Conservation (phyloP, 225 moss, liverwort and hornwort species). For the Pseudoscleropodium purum region DNA sequence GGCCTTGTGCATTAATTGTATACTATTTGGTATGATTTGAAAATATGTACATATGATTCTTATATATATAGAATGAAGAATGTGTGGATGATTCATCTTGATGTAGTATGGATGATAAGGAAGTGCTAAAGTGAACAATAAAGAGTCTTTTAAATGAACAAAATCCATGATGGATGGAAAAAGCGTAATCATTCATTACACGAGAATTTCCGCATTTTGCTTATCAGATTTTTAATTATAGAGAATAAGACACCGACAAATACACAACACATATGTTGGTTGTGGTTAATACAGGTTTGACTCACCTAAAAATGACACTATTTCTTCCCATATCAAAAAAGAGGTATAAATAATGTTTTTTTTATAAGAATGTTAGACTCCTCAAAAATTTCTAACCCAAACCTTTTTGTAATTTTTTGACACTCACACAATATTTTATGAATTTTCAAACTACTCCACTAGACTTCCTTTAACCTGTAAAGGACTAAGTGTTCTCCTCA, state of each 20-base stretch:
- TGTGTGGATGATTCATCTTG: too few relatives aligned
- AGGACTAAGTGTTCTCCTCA: too few relatives aligned
- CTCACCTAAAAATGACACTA: too few relatives aligned
- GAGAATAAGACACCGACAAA: neutral
- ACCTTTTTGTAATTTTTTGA: neutral
- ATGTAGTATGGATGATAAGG: neutral
- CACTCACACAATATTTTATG: neutral
- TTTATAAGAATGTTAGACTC: neutral
- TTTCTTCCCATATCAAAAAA: too few relatives aligned
- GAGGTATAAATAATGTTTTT: neutral
- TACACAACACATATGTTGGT: neutral
- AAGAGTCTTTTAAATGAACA: neutral
- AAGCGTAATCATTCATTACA: accelerated
- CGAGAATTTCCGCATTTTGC: accelerated
- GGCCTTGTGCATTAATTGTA: too few relatives aligned
- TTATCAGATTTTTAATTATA: neutral
- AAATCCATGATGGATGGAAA: neutral
- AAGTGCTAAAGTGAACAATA: neutral
- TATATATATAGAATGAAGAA: neutral
- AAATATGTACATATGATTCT: too few relatives aligned
- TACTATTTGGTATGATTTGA: too few relatives aligned
- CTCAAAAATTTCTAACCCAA: neutral
- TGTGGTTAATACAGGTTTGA: too few relatives aligned
- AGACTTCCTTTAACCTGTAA: too few relatives aligned
- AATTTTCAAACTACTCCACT: neutral